Evolutionary conservation across 1,284 basidiomycete species (phyloP).

Genomic region (Ganoderma leucocontextum): DNA sequence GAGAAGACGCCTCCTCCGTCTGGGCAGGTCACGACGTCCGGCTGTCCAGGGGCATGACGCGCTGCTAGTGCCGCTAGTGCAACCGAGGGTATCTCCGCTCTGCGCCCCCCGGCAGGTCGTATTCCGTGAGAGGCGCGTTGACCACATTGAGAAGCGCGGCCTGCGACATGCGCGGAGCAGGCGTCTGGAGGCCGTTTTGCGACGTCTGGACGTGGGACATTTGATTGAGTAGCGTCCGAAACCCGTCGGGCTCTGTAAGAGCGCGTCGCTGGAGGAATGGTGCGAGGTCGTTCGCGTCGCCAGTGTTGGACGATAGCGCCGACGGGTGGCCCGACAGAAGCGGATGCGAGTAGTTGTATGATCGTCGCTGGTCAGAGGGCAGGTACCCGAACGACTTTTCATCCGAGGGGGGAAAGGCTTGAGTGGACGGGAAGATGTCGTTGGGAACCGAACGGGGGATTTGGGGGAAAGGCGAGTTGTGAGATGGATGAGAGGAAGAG

Average conservation of each 20-base stretch:
- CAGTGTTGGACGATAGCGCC: conserved; percentile 39
- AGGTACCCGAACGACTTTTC: conserved; percentile 41
- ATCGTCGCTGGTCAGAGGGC: conserved; percentile 51
- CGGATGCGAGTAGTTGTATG: conserved; percentile 55
- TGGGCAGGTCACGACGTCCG: not conserved
- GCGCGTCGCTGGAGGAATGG: conserved; percentile 52
- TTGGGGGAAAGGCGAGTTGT: conserved; percentile 47
- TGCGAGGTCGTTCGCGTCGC: conserved; percentile 30
- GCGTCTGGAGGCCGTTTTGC: conserved; percentile 28
- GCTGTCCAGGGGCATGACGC: conserved; percentile 4
- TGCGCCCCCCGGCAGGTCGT: conserved; percentile 25
- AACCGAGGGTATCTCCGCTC: conserved; percentile 33
- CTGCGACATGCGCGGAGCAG: conserved; percentile 27
- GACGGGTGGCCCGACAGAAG: conserved; percentile 50
- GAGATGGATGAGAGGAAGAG: conserved; percentile 38
- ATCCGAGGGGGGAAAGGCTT: conserved; percentile 43
- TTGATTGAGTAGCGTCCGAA: conserved; percentile 42
- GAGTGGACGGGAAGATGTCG: conserved; percentile 48
- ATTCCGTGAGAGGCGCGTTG: conserved; percentile 26
- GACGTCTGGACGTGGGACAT: conserved; percentile 26
- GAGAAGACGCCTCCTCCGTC: conserved; percentile 14
- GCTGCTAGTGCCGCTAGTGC: conserved; percentile 23
- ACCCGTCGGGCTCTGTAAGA: conserved; percentile 58
- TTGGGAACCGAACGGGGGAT: conserved; percentile 49
- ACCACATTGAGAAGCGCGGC: conserved; percentile 25